Evolutionary conservation across 495 filamentous ascomycete genomes (phyloP).

Genomic region (Penicillium lagena): DNA sequence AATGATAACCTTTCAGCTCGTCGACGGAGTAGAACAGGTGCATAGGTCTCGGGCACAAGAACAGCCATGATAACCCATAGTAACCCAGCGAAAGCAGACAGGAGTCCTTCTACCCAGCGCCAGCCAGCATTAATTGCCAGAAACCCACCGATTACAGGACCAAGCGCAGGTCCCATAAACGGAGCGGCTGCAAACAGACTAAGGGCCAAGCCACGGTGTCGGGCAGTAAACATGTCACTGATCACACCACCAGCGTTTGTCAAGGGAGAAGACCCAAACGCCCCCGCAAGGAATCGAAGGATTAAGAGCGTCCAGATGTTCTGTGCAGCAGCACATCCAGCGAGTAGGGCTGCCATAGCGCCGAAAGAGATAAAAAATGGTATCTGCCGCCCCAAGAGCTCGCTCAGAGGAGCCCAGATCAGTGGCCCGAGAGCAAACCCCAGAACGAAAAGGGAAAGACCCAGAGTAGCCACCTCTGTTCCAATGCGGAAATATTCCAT

Average conservation of each 20-base stretch:
- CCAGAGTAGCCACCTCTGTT: constrained; percentile 5
- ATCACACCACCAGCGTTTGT: constrained; percentile 56
- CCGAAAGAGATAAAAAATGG: constrained; percentile 38
- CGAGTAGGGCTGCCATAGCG: constrained; percentile 50
- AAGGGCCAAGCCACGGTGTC: constrained; percentile 47
- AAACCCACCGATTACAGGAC: constrained; percentile 46
- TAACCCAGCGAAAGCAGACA: constrained; percentile 4
- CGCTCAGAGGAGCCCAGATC: constrained; percentile 46
- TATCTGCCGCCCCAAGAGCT: constrained; percentile 43
- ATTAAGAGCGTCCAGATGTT: constrained; percentile 53
- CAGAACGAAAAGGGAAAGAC: constrained; percentile 10
- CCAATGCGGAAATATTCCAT: constrained; percentile 1
- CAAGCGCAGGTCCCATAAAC: constrained; percentile 52
- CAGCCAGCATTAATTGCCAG: constrained; percentile 44
- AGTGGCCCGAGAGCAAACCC: constrained; percentile 19
- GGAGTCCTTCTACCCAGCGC: constrained; percentile 29
- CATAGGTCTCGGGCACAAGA: constrained; percentile 52
- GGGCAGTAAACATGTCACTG: constrained; percentile 50
- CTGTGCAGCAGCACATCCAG: constrained; percentile 44
- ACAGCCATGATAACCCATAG: constrained; percentile 24
- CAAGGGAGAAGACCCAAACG: constrained; percentile 53
- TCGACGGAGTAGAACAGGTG: constrained; percentile 44
- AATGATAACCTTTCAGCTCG: constrained; percentile 42
- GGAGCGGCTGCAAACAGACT: constrained; percentile 50
- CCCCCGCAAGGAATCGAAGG: constrained; percentile 58